A percentile compares a stretch with the other conserved stretches of the same genome.
Evolutionary conservation across 2,329 filamentous ascomycete species (phyloP).

Genomic region (Pseudogymnoascus sp.): DNA sequence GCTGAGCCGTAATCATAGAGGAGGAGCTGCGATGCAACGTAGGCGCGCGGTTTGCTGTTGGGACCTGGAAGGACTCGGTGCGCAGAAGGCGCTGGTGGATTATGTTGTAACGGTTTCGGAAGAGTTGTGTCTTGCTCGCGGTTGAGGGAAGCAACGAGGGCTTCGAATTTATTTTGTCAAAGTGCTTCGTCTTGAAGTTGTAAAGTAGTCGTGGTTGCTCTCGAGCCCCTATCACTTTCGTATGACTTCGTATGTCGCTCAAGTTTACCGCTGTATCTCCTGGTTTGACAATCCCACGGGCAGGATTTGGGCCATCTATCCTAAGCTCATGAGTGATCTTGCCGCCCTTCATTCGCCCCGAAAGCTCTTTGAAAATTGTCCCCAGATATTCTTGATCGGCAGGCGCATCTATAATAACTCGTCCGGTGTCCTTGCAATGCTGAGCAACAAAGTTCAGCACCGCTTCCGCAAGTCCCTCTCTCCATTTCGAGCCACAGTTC

Average conservation of each 20-base stretch:
- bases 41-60: slow-evolving; percentile 48
- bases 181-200: slow-evolving; percentile 78
- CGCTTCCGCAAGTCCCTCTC: slow-evolving; percentile 84
- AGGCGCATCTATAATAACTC: slow-evolving; percentile 81
- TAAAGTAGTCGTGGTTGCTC: slow-evolving; percentile 75
- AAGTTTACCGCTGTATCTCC: slow-evolving; percentile 46
- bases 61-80: slow-evolving; percentile 86
- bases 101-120: slow-evolving; percentile 84
- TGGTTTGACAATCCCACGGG: slow-evolving; percentile 46
- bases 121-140: slow-evolving; percentile 74
- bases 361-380: slow-evolving; percentile 73
- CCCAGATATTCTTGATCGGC: slow-evolving; percentile 46
- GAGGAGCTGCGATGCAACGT: slow-evolving; percentile 53
- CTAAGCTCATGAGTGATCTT: slow-evolving; percentile 51
- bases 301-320: slow-evolving; percentile 18
- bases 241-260: slow-evolving; percentile 69
- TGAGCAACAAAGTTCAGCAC: slow-evolving; percentile 87
- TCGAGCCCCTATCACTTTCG: slow-evolving; percentile 76
- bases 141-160: slow-evolving; percentile 68
- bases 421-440: slow-evolving; percentile 82
- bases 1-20: slow-evolving; percentile 42
- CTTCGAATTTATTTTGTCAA: slow-evolving; percentile 65
- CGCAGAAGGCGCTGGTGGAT: slow-evolving; percentile 86
- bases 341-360: slow-evolving; percentile 85
- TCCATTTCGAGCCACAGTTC: slow-evolving; percentile 92